Conservation (phyloP, 352 stramenopile genomes). For the Phytophthora niederhauseri region DNA sequence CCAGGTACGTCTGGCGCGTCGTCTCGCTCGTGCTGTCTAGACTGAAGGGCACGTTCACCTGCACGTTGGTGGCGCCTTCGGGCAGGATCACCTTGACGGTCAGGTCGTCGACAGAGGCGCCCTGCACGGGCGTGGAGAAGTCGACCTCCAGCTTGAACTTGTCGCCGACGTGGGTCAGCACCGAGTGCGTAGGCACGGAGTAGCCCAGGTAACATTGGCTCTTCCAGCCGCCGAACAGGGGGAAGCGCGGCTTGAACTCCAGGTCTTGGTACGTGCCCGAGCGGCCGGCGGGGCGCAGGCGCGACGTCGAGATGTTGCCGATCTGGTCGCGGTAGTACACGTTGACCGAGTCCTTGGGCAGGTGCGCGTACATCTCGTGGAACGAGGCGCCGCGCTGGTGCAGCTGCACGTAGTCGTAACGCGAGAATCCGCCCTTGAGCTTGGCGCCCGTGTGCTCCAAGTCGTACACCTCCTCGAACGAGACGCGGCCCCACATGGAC, state of each 20-base stretch:
- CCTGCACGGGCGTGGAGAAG: constrained; percentile 85
- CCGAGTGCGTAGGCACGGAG: constrained; percentile 82
- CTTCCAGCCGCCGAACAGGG: constrained; percentile 91
- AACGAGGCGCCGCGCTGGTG: constrained; percentile 78
- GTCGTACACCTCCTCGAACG: constrained; percentile 90
- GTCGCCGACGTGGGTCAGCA: constrained; percentile 66
- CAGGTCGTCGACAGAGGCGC: constrained; percentile 82
- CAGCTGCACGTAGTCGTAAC: constrained; percentile 82
- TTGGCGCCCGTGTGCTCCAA: constrained; percentile 84
- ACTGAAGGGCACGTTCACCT: constrained; percentile 76
- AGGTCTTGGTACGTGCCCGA: constrained; percentile 66
- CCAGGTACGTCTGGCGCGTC: constrained; percentile 84
- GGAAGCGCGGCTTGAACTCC: constrained; percentile 86
- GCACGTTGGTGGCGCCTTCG: constrained; percentile 80
- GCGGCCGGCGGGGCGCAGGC: constrained; percentile 45
- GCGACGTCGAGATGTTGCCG: constrained; percentile 90
- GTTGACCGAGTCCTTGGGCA: constrained; percentile 83
- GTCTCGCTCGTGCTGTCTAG: constrained; percentile 63
- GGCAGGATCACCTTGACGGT: constrained; percentile 90
- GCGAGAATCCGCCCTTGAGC: constrained; percentile 88
- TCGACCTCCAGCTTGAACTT: constrained; percentile 86
- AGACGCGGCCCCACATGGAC: constrained; percentile 91
- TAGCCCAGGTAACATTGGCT: constrained; percentile 91
- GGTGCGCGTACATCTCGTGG: constrained; percentile 64
- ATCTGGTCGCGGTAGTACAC: constrained; percentile 94